These are phyloP conservation scores for Botryotinia convoluta DNA, from an alignment of 2,329 filamentous ascomycete species.

Conservation along the genomic window DNA sequence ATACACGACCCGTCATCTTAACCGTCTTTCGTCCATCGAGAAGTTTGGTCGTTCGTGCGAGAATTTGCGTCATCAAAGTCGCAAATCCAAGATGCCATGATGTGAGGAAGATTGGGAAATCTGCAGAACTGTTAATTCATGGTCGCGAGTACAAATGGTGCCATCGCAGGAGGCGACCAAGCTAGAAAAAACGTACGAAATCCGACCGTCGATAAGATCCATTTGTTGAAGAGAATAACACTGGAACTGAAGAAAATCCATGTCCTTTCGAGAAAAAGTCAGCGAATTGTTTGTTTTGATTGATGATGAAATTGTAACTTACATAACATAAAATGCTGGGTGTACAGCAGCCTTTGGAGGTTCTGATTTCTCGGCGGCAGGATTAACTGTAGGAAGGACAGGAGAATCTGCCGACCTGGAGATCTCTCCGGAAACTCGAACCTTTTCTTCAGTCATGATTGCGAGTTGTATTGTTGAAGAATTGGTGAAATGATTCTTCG, in stretches of 20 bases:
- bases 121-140: constrained; percentile 45
- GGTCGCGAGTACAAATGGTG: neutral
- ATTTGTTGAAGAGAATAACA: constrained; percentile 99
- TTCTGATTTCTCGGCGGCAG: constrained; percentile 56
- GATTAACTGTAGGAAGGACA: constrained; percentile 78
- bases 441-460: constrained; percentile 75
- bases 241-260: constrained; percentile 93
- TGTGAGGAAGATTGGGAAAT: constrained; percentile 77
- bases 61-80: constrained; percentile 88
- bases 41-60: constrained; percentile 83
- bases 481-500: neutral
- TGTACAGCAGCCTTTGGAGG: constrained; percentile 52
- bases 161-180: neutral
- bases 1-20: constrained; percentile 94
- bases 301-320: constrained; percentile 34
- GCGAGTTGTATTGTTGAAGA: constrained; percentile 19
- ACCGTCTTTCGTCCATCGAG: constrained; percentile 94
- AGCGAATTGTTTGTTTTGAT: constrained; percentile 18
- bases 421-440: constrained; percentile 75
- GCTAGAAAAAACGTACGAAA: constrained; percentile 63
- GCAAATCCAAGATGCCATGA: constrained; percentile 96
- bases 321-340: constrained; percentile 75
- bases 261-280: constrained; percentile 51
- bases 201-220: constrained; percentile 80
- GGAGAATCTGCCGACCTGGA: constrained; percentile 56